Evolutionary conservation across 139 green algal species (phyloP), one percentile per base, ranked within the genome.

Genomic region (Tetradesmus obliquus): DNA sequence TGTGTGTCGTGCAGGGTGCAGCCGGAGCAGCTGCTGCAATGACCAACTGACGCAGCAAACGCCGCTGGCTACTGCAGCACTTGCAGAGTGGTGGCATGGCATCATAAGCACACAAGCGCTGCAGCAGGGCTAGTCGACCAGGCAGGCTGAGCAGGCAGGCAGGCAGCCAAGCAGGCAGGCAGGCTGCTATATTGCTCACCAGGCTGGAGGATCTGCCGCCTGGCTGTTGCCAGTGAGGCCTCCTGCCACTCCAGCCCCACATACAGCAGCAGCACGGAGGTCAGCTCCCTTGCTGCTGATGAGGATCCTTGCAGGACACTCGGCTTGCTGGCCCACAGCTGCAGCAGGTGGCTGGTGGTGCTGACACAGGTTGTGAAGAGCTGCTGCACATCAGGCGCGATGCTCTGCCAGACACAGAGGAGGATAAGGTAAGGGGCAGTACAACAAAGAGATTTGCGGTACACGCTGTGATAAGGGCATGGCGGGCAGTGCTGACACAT

Each of bases 151-250:
- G 81, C 83, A 88, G 13, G 53, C 15, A 66, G 10, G 15, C 22
- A 55, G 51, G 83, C 83, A 89, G 84, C 58, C 32, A 45, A 81
- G 84, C 84, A 89, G 60, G 32, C 32, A 45, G 32, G 32, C 32
- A 45, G 32, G 32, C 32, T 45, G 32, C 32, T 45, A 45, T 45
- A 45, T 45, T 45, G 32, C 32, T 45, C 84, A 81, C 3, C 84
- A 79, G 10, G 55, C 55, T 55, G 20, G 22, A 79, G 55, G 7
- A 54, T 6, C 55, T 79, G 19, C 83, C 32, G 32, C 74, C 51
- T 45, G 9, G 81, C 81, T 17, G 45, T 86, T 76, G 55, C 54
- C 55, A 76, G 83, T 55, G 55, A 88, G 55, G 32, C 32, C 32
- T 45, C 32, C 55, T 74, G 55, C 19, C 45, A 55, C 22, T 79